A percentile compares a stretch with the other conserved stretches of the same genome.
phyloP scores from a whole-genome alignment of 176 grass and related monocot species.

The Juncus effusus region DNA sequence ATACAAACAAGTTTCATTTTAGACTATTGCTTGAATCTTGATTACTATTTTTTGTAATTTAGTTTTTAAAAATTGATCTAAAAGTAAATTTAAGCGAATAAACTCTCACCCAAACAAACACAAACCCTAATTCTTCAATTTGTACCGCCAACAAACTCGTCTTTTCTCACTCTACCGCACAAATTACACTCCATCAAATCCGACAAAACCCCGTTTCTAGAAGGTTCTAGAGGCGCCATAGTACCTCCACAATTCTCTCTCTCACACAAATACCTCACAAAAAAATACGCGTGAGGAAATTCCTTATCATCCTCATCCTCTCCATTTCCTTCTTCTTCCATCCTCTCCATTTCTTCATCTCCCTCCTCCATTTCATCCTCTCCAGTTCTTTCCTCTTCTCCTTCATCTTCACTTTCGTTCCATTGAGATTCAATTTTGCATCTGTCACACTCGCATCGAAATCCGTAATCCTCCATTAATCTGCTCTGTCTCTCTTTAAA shows the following conservation, averaged over 20 bases:
- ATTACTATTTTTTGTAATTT: too few relatives aligned
- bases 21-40: too few relatives aligned
- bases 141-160: constrained; percentile 24
- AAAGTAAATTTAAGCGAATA: too few relatives aligned
- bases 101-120: too few relatives aligned
- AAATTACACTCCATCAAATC: constrained; percentile 77
- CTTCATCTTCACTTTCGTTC: constrained; percentile 44
- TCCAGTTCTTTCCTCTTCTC: constrained; percentile 4
- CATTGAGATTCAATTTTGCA: constrained; percentile 66
- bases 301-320: constrained; percentile 17
- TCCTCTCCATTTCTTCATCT: constrained; percentile 34
- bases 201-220: constrained; percentile 29
- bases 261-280: constrained; percentile 67
- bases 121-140: too few relatives aligned
- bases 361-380: constrained; percentile 18
- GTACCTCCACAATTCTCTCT: constrained; percentile 61
- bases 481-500: constrained; percentile 50
- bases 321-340: constrained; percentile 35
- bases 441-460: constrained; percentile 71
- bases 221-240: constrained; percentile 63
- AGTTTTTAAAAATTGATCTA: too few relatives aligned
- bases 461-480: constrained; percentile 69
- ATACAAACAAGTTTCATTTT: too few relatives aligned
- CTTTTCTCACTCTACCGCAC: constrained; percentile 46
- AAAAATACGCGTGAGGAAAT: constrained; percentile 66